These are phyloP conservation scores for Petunia hybrid DNA, from an alignment of 305 asterid genomes.

Conservation along the genomic window DNA sequence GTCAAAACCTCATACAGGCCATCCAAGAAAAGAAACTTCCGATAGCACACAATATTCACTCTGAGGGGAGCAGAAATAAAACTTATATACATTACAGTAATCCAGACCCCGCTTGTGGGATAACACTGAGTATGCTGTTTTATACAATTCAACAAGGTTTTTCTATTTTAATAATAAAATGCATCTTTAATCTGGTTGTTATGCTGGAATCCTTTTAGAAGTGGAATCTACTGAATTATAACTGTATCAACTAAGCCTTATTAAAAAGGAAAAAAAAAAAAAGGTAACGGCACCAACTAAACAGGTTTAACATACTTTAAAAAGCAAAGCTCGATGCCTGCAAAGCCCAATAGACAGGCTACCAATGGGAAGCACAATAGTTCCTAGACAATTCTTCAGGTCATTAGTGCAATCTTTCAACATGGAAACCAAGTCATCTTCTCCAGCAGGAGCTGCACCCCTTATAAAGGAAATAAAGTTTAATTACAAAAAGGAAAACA, in stretches of 20 bases:
- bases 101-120: too few relatives aligned
- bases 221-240: neutral
- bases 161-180: conserved; percentile 21
- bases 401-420: conserved; percentile 89
- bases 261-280: too few relatives aligned
- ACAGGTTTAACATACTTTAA: conserved; percentile 67
- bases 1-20: neutral
- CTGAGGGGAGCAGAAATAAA: neutral
- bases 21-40: neutral
- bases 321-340: conserved; percentile 85
- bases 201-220: conserved; percentile 21
- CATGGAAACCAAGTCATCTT: conserved; percentile 62
- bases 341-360: conserved; percentile 82
- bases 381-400: conserved; percentile 82
- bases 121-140: too few relatives aligned
- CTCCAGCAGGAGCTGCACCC: conserved; percentile 73
- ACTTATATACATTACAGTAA: neutral
- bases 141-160: conserved; percentile 2
- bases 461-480: conserved; percentile 57
- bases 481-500: conserved; percentile 37
- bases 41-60: neutral
- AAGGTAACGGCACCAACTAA: conserved; percentile 12
- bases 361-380: conserved; percentile 88
- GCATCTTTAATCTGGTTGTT: neutral
- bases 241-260: too few relatives aligned